These are phyloP conservation scores for Phytophthora ohioensis DNA, from an alignment of 352 stramenopile species.

Conservation along the genomic window DNA sequence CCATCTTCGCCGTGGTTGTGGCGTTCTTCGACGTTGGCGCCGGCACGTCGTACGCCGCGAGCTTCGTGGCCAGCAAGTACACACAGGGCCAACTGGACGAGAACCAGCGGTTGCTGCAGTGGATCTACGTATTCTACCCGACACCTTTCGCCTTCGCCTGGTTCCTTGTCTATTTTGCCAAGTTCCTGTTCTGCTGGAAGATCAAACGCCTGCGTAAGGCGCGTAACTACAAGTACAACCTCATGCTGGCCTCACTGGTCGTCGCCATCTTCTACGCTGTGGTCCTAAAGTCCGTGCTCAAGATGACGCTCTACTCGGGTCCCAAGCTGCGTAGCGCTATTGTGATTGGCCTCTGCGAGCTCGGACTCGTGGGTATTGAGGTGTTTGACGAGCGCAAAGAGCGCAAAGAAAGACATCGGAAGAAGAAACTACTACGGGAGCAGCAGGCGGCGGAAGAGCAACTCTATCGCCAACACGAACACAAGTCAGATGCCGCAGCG, in stretches of 20 bases:
- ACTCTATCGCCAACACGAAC: conserved; percentile 37
- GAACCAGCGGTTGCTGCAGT: conserved; percentile 76
- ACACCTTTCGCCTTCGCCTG: conserved; percentile 72
- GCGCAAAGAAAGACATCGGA: conserved; percentile 62
- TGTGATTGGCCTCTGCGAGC: conserved; percentile 71
- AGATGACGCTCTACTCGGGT: conserved; percentile 68
- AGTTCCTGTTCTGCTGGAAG: conserved; percentile 80
- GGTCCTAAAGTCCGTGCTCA: conserved; percentile 62
- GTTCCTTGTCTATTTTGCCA: conserved; percentile 84
- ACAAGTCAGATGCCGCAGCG: conserved; percentile 35
- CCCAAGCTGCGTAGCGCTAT: conserved; percentile 68
- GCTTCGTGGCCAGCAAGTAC: conserved; percentile 62
- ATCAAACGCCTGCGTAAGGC: conserved; percentile 82
- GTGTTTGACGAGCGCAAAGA: conserved; percentile 75
- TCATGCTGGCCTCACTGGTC: conserved; percentile 70
- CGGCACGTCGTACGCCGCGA: conserved; percentile 57
- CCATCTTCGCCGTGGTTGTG: conserved; percentile 80
- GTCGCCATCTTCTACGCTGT: conserved; percentile 61
- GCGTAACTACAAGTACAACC: conserved; percentile 87
- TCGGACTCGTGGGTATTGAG: conserved; percentile 74
- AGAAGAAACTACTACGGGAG: conserved; percentile 63
- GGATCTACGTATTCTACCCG: conserved; percentile 80
- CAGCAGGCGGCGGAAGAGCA: conserved; percentile 46
- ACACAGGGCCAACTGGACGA: conserved; percentile 70
- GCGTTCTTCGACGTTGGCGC: conserved; percentile 76